phyloP scores from a whole-genome alignment of 208 protist species.

The Trypanosoma rangeli region DNA sequence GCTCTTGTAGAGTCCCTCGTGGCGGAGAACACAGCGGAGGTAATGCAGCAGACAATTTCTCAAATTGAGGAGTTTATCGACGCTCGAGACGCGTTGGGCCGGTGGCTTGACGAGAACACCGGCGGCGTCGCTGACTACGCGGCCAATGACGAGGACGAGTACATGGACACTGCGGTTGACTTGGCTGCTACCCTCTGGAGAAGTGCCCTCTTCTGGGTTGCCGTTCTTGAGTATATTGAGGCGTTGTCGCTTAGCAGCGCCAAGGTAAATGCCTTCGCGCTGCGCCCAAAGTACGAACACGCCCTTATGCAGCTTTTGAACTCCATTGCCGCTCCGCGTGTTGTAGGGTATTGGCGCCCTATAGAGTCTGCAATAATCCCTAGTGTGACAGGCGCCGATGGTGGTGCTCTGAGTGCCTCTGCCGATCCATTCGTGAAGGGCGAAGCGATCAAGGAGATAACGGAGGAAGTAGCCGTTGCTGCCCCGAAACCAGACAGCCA shows the following conservation, averaged over 20 bases:
- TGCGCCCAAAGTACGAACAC: slow-evolving; percentile 71
- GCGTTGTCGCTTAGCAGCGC: slow-evolving; percentile 64
- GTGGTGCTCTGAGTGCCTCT: not conserved
- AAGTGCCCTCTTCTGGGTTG: slow-evolving; percentile 70
- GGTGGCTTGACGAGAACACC: slow-evolving; percentile 34
- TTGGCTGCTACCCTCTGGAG: slow-evolving; percentile 30
- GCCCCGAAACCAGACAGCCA: not conserved
- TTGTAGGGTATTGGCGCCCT: not conserved
- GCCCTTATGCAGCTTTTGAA: slow-evolving; percentile 71
- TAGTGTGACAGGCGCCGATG: not conserved
- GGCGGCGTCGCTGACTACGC: slow-evolving; percentile 20
- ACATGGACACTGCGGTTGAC: slow-evolving; percentile 12
- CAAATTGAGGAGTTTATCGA: slow-evolving; percentile 80
- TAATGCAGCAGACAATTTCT: slow-evolving; percentile 58
- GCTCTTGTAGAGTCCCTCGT: slow-evolving; percentile 73
- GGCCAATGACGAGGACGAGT: slow-evolving; percentile 22
- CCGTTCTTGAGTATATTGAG: slow-evolving; percentile 65
- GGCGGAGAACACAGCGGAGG: slow-evolving; percentile 68
- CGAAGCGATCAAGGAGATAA: slow-evolving; percentile 11
- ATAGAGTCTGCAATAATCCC: not conserved
- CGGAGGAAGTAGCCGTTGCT: not conserved
- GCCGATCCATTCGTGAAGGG: not conserved
- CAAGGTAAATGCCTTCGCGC: slow-evolving; percentile 46
- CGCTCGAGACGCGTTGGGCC: slow-evolving; percentile 39
- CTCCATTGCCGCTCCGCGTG: slow-evolving; percentile 24